Percentiles rank a stretch among this genome's conserved stretches.
Evolutionary conservation across 371 early-diverging fungal species (phyloP).

Genomic region (Parasitella parasitica): DNA sequence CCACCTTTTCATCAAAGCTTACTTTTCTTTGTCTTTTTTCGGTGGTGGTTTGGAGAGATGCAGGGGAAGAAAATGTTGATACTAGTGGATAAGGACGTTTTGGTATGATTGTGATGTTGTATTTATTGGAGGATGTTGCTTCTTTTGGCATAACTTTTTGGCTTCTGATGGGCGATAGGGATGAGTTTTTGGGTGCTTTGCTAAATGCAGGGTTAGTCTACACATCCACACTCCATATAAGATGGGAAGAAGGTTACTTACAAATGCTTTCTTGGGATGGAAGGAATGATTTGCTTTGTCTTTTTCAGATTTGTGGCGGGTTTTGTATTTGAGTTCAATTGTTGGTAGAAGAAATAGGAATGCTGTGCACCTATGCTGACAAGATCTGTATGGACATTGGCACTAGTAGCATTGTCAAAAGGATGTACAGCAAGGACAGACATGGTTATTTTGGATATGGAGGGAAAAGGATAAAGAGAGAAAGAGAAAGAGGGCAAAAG

Average conservation of each 20-base stretch:
- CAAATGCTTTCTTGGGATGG: slow-evolving; percentile 25
- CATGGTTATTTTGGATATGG: background rate
- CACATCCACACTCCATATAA: background rate
- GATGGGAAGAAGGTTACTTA: background rate
- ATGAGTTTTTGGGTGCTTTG: slow-evolving; percentile 24
- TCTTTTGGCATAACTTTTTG: slow-evolving; percentile 22
- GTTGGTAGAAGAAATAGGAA: slow-evolving; percentile 29
- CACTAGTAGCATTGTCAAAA: background rate
- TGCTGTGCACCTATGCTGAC: slow-evolving; percentile 19
- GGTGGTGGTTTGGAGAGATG: slow-evolving; percentile 5
- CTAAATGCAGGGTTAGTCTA: slow-evolving; percentile 2
- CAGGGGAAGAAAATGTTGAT: slow-evolving; percentile 24
- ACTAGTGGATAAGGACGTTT: slow-evolving; percentile 25
- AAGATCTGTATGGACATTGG: background rate
- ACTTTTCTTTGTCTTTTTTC: slow-evolving; percentile 19
- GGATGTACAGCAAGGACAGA: slow-evolving; percentile 5
- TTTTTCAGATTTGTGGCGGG: background rate
- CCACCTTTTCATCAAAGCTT: slow-evolving; percentile 29
- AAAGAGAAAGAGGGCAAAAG: background rate
- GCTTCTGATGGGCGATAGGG: slow-evolving; percentile 25
- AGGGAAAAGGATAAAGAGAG: background rate
- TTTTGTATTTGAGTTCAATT: slow-evolving; percentile 15
- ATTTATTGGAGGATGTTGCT: background rate
- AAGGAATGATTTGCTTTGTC: slow-evolving; percentile 27
- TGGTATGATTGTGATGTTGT: background rate